These are phyloP conservation scores for Mortierella sp. DNA, from an alignment of 371 early-diverging fungal genomes.

Conservation along the genomic window DNA sequence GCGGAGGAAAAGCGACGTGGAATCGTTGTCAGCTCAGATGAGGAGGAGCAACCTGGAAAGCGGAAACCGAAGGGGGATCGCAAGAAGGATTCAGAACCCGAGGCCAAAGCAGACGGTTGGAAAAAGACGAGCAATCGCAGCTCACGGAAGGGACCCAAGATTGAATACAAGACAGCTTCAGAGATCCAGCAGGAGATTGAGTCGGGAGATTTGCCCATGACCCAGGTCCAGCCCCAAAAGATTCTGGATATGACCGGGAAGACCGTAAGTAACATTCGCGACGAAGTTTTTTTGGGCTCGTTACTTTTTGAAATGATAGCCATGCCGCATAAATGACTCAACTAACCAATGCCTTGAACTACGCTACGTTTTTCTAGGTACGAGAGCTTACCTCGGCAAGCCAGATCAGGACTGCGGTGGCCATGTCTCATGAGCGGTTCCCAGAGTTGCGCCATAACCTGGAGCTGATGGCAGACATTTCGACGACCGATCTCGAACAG, in stretches of 20 bases:
- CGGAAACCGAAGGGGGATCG: slow-evolving; percentile 6
- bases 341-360: neutral
- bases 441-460: slow-evolving; percentile 88
- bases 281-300: neutral
- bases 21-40: slow-evolving; percentile 30
- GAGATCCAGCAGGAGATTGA: slow-evolving; percentile 77
- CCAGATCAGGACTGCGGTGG: slow-evolving; percentile 62
- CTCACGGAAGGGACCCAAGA: slow-evolving; percentile 62
- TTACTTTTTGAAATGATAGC: neutral
- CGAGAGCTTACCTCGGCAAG: slow-evolving; percentile 73
- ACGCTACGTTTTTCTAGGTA: slow-evolving; percentile 31
- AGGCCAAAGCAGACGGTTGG: slow-evolving; percentile 40
- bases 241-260: slow-evolving; percentile 89
- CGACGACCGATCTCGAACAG: slow-evolving; percentile 78
- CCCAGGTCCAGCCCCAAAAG: slow-evolving; percentile 65
- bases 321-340: neutral
- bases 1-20: slow-evolving; percentile 60
- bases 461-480: slow-evolving; percentile 77
- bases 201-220: slow-evolving; percentile 43
- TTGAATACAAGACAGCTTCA: slow-evolving; percentile 80
- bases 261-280: slow-evolving; percentile 39
- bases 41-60: slow-evolving; percentile 28
- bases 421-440: slow-evolving; percentile 62
- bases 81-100: slow-evolving; percentile 19
- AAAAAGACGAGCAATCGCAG: slow-evolving; percentile 38